phyloP scores from a whole-genome alignment of 768 basidiomycete species.

The Exsudoporus frostii region DNA sequence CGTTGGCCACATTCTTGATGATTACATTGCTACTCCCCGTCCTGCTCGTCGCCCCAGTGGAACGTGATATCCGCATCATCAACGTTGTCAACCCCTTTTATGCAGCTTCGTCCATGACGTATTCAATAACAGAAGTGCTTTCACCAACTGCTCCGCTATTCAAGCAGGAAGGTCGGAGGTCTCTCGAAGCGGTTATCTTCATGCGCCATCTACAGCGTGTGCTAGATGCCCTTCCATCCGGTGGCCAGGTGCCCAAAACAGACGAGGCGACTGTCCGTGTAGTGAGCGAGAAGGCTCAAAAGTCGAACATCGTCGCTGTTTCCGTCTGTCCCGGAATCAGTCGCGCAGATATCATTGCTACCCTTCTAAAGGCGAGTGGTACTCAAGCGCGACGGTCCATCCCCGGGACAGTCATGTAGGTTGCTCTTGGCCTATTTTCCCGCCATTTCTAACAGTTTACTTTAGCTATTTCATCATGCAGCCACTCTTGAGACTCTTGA shows the following conservation, averaged over 20 bases:
- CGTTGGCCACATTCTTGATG: constrained; percentile 74
- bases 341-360: constrained; percentile 63
- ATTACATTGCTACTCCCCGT: constrained; percentile 76
- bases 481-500: constrained; percentile 64
- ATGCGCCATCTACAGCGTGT: constrained; percentile 82
- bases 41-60: constrained; percentile 78
- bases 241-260: constrained; percentile 48
- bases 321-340: constrained; percentile 76
- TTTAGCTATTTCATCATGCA: constrained; percentile 63
- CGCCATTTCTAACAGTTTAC: neutral
- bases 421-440: constrained; percentile 1
- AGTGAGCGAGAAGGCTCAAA: constrained; percentile 43
- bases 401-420: constrained; percentile 50
- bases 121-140: constrained; percentile 30
- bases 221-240: constrained; percentile 72
- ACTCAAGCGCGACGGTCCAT: constrained; percentile 37
- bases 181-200: constrained; percentile 59
- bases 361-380: constrained; percentile 30
- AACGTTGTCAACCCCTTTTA: constrained; percentile 88
- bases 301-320: constrained; percentile 73
- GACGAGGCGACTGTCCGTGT: constrained; percentile 34
- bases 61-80: constrained; percentile 88
- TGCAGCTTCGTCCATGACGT: constrained; percentile 63
- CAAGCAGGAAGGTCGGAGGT: constrained; percentile 60
- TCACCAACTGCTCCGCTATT: constrained; percentile 35